These are phyloP conservation scores for Daedalea quercina DNA, from an alignment of 768 basidiomycete species.

Conservation along the genomic window DNA sequence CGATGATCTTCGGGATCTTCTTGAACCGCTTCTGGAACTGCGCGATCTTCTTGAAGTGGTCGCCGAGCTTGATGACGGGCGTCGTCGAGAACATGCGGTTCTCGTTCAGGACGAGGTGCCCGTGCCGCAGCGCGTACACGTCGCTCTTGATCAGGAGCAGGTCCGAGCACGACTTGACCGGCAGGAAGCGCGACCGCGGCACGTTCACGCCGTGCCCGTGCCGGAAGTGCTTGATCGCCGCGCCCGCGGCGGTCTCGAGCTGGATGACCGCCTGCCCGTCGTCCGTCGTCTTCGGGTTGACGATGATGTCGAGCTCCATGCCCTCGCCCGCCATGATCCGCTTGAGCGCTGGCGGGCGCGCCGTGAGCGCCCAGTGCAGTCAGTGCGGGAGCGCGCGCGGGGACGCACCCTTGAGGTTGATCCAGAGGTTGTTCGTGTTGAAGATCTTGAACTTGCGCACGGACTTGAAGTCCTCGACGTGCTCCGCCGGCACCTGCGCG, in stretches of 20 bases:
- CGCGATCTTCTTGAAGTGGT: slow-evolving; percentile 94
- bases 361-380: not conserved
- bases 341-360: slow-evolving; percentile 57
- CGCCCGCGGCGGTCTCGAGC: slow-evolving; percentile 64
- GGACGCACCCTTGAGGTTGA: slow-evolving; percentile 61
- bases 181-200: slow-evolving; percentile 89
- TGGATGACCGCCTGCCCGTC: slow-evolving; percentile 76
- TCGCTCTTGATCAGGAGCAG: slow-evolving; percentile 87
- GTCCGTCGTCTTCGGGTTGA: slow-evolving; percentile 85
- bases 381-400: not conserved
- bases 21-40: slow-evolving; percentile 95
- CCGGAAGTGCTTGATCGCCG: slow-evolving; percentile 90
- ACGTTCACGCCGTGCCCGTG: slow-evolving; percentile 93
- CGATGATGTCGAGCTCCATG: slow-evolving; percentile 92
- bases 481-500: slow-evolving; percentile 89
- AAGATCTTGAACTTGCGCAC: slow-evolving; percentile 92
- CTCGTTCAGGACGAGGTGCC: slow-evolving; percentile 80
- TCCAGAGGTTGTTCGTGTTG: slow-evolving; percentile 82
- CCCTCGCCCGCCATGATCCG: slow-evolving; percentile 80
- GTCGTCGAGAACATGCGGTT: slow-evolving; percentile 78
- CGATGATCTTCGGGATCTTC: slow-evolving; percentile 85
- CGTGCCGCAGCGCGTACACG: slow-evolving; percentile 86
- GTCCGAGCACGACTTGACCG: slow-evolving; percentile 85
- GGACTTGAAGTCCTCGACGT: slow-evolving; percentile 89
- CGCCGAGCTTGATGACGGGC: slow-evolving; percentile 95